Conservation (phyloP, 179 eudicot species). For the Spergularia azorica region DNA sequence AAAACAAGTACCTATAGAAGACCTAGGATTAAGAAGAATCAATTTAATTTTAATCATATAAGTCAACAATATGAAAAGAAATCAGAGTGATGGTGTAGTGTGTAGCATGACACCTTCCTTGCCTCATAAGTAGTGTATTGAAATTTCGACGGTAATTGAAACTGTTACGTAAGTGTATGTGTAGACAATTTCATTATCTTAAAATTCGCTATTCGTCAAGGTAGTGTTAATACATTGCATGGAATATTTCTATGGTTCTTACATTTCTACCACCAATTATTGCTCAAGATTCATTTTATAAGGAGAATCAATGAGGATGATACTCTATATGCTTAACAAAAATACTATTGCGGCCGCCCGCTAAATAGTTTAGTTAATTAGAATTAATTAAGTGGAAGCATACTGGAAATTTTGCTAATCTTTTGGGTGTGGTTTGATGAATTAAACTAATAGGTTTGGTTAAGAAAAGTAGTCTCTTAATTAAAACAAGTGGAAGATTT, state of each 20-base stretch:
- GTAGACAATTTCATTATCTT: neutral
- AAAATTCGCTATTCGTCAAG: neutral
- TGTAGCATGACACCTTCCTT: conserved; percentile 12
- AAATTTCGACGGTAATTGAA: neutral
- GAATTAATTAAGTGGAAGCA: conserved; percentile 23
- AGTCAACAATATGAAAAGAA: conserved; percentile 7
- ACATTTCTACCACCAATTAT: neutral
- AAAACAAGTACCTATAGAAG: conserved; percentile 18
- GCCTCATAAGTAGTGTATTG: neutral
- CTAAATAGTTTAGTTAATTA: neutral
- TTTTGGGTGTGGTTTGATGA: conserved; percentile 4
- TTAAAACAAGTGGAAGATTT: conserved; percentile 36
- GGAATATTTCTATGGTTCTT: neutral
- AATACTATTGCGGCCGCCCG: conserved; percentile 16
- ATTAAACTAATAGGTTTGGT: conserved; percentile 32
- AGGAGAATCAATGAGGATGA: conserved; percentile 28
- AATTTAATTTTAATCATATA: too few relatives aligned
- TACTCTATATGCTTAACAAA: conserved; percentile 16
- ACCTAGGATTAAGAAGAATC: neutral
- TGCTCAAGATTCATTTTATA: conserved; percentile 1
- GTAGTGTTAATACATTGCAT: neutral
- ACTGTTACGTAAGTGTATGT: neutral
- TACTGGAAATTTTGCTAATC: conserved; percentile 22
- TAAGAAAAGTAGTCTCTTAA: conserved; percentile 28
- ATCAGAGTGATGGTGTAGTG: neutral